A percentile compares a stretch with the other conserved stretches of the same genome.
Evolutionary conservation across 768 basidiomycete species (phyloP).

Genomic region (Trametes cinnabarina): DNA sequence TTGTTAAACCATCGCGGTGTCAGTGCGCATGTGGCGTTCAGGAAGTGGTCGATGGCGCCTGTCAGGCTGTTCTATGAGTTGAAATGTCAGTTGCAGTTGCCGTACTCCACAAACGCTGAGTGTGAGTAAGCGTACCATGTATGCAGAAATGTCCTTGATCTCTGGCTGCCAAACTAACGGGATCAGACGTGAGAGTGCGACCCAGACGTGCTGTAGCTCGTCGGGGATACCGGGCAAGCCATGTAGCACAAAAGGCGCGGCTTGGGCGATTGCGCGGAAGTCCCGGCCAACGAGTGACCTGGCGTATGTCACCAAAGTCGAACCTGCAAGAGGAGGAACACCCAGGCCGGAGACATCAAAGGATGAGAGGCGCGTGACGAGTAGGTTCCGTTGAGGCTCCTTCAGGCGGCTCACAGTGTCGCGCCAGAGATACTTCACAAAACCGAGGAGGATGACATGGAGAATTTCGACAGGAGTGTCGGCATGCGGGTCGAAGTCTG

Average conservation of each 20-base stretch:
- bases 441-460: slow-evolving; percentile 43
- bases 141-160: slow-evolving; percentile 30
- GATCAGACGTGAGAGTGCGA: slow-evolving; percentile 32
- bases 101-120: no score
- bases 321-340: slow-evolving; percentile 29
- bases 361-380: no score
- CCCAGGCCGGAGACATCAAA: slow-evolving; percentile 36
- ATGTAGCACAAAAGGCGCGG: slow-evolving; percentile 37
- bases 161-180: slow-evolving; percentile 41
- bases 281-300: slow-evolving; percentile 37
- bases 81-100: no score
- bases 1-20: slow-evolving; percentile 24
- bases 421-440: slow-evolving; percentile 50
- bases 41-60: no score
- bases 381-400: neutral
- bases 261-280: slow-evolving; percentile 33
- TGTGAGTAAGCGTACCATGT: no score
- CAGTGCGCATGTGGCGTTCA: slow-evolving; percentile 8
- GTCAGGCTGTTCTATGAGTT: slow-evolving; percentile 27
- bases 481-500: slow-evolving; percentile 41
- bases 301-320: slow-evolving; percentile 37
- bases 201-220: slow-evolving; percentile 37
- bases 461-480: slow-evolving; percentile 34
- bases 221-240: slow-evolving; percentile 33
- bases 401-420: slow-evolving; percentile 26